These are phyloP conservation scores for Talaromyces sp. DNA, from an alignment of 2,329 filamentous ascomycete species.

Conservation along the genomic window DNA sequence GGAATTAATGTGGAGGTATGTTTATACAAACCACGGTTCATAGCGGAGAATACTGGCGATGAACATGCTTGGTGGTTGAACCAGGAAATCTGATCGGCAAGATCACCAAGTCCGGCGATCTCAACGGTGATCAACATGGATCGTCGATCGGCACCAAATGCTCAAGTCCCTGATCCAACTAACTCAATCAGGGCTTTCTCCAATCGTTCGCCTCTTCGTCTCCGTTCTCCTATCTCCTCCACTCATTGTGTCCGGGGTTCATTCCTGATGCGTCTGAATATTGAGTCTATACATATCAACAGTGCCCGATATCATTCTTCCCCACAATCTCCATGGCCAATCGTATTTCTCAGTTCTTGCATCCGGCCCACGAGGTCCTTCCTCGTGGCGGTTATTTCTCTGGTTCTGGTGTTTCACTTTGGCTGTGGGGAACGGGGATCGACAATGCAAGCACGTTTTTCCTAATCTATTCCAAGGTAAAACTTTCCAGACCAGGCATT, in stretches of 20 bases:
- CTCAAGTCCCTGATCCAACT: not conserved
- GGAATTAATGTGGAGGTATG: not conserved
- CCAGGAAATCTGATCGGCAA: not conserved
- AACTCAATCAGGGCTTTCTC: not conserved
- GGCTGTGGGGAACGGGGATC: conserved; percentile 2
- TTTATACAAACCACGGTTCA: conserved; percentile 4
- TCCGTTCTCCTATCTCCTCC: not conserved
- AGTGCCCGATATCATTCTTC: not conserved
- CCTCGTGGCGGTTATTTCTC: not conserved
- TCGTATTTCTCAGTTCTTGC: not conserved
- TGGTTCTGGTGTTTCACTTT: not conserved
- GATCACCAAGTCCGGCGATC: conserved; percentile 12
- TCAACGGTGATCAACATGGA: conserved; percentile 9
- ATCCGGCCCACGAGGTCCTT: not conserved
- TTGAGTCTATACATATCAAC: not conserved
- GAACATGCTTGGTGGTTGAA: not conserved
- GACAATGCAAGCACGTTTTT: conserved; percentile 8
- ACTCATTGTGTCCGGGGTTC: not conserved
- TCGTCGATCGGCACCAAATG: conserved; percentile 8
- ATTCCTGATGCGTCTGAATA: not conserved
- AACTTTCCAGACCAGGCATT: not conserved
- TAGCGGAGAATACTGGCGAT: not conserved
- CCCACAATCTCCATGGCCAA: not conserved
- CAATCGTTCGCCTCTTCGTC: not conserved
- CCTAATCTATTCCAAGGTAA: conserved; percentile 1